Base-by-base conservation (phyloP, 768 basidiomycete genomes). In the Dentipellis sp. region DNA sequence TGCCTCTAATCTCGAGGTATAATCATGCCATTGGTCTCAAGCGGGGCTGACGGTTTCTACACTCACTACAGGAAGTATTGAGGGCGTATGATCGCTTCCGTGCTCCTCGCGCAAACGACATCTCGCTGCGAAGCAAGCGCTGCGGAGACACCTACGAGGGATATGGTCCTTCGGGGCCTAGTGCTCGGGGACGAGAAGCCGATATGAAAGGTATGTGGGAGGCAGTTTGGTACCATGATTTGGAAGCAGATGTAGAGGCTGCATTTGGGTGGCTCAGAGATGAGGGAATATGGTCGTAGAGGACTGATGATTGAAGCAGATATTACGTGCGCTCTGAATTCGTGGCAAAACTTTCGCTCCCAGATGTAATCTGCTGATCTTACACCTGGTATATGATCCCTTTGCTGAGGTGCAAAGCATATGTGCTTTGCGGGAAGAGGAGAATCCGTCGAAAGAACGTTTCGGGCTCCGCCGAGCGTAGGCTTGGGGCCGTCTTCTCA, bases 181-280 rank as follows among this genome's bases (percentile, higher is more conserved):
- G 62, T 1, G 53, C 62, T 8, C 63, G 69, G 52, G 66, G 69
- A 4, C 69, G 76, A 23, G 63, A 64, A 17, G 56, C 68, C 1
- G 69, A 72, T 39, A 52, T 80, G 21, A 50, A 58, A 4, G 74
- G 68, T 11, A 71, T 74, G 35, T 81, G 74, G 76, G 71, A 70
- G 39, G 71, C 72, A 9, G 72, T 83, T 12, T 82, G 77, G 78
- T 66, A 72, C 40, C 71, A 81, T 62, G 74, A 80, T 42, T 17
- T 52, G 6, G 17, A 39, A 14, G 16, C 17, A n/a, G 50, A 52
- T 52, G 35, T 52, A 10, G 35, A 52, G 50, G 21, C 34, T 4
- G 10, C 14, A 12, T 16, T 52, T 8, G 6, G 7, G 2, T 52
- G 50, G 50, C 50, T 52, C 21, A 17, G 21, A 17, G 21, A 22